phyloP scores from a whole-genome alignment of 2,329 filamentous ascomycete species.

The Clathrospora elynae region DNA sequence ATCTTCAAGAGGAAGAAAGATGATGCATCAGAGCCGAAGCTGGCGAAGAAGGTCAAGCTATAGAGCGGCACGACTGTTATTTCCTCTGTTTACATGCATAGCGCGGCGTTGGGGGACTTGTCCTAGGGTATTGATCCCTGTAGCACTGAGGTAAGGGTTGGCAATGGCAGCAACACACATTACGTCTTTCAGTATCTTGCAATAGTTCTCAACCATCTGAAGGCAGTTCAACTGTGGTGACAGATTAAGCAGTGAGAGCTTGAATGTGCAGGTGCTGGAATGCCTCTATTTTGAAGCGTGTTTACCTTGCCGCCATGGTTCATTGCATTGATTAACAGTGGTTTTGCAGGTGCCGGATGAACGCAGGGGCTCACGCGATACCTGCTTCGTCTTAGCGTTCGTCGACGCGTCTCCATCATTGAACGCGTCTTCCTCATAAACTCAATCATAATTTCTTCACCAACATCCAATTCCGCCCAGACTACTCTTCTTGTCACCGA shows the following conservation, averaged over 20 bases:
- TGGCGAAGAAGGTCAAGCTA: slow-evolving; percentile 44
- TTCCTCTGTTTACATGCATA: slow-evolving; percentile 18
- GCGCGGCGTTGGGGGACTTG: slow-evolving; percentile 25
- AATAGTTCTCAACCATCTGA: too few species aligned
- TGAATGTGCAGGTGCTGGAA: background rate
- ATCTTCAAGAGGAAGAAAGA: slow-evolving; percentile 46
- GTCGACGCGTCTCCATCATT: slow-evolving; percentile 15
- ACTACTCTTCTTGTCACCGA: background rate
- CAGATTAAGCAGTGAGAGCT: background rate
- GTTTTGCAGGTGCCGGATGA: background rate
- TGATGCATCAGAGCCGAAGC: slow-evolving; percentile 33
- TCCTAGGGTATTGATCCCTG: too few species aligned
- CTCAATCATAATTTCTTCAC: background rate
- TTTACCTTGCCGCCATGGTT: too few species aligned
- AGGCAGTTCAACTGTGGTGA: too few species aligned
- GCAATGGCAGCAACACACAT: too few species aligned
- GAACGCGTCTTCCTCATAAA: slow-evolving; percentile 8
- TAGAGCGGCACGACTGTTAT: slow-evolving; percentile 11
- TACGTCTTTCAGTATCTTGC: too few species aligned
- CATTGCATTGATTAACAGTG: too few species aligned
- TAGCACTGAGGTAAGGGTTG: too few species aligned
- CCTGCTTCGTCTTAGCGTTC: slow-evolving; percentile 6
- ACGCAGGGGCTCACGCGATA: background rate
- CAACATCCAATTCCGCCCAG: slow-evolving; percentile 2
- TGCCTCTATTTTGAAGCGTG: background rate